Evolutionary conservation across 768 basidiomycete species (phyloP).

Genomic region (Tricholoma bakamatsutake): DNA sequence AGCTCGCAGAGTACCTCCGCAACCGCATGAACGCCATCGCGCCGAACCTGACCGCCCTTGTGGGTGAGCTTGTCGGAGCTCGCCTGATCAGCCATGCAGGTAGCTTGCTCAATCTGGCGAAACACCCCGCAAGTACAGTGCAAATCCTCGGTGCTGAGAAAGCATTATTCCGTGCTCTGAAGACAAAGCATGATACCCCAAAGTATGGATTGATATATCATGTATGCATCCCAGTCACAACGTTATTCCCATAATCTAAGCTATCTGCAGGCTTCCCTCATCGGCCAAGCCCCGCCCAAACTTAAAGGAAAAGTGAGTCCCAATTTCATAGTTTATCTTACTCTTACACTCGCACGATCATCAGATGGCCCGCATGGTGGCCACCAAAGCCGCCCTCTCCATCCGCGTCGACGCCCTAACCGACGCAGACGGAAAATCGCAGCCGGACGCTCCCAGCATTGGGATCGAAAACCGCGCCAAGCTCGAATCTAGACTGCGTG

Average conservation of each 20-base stretch:
- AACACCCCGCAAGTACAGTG: constrained; percentile 97
- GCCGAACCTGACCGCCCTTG: constrained; percentile 89
- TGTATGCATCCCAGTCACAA: constrained; percentile 36
- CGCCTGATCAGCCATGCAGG: constrained; percentile 94
- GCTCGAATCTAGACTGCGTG: constrained; percentile 88
- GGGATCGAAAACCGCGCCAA: constrained; percentile 93
- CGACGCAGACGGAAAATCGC: constrained; percentile 87
- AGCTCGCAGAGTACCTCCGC: constrained; percentile 92
- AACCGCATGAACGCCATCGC: constrained; percentile 99
- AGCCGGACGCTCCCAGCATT: constrained; percentile 72
- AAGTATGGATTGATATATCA: constrained; percentile 99
- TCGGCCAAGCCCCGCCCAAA: constrained; percentile 96
- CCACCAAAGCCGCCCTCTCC: constrained; percentile 95
- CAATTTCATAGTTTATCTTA: neutral
- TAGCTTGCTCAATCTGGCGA: constrained; percentile 88
- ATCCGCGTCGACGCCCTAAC: constrained; percentile 97
- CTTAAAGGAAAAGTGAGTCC: constrained; percentile 85
- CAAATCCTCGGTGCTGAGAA: constrained; percentile 99
- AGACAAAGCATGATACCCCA: constrained; percentile 98
- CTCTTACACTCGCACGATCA: neutral
- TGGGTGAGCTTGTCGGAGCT: constrained; percentile 91
- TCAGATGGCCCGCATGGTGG: constrained; percentile 99
- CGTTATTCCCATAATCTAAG: constrained; percentile 5
- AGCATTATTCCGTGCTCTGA: constrained; percentile 93
- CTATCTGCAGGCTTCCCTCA: constrained; percentile 70